Evolutionary conservation across 2,329 filamentous ascomycete species (phyloP).

Genomic region (Neofusicoccum parvum): DNA sequence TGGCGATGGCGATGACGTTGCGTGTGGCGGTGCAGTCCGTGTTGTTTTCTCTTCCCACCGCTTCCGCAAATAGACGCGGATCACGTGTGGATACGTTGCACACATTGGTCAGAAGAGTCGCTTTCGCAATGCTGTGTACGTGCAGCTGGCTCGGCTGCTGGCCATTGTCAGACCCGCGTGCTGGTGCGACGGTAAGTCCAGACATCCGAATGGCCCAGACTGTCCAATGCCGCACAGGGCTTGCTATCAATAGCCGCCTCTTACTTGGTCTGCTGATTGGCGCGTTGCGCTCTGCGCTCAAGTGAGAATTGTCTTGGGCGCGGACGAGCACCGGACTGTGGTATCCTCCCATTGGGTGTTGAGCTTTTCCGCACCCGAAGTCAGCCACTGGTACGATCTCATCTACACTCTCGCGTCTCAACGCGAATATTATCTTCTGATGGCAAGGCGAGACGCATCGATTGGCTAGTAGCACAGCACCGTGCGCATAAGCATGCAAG

Average conservation of each 20-base stretch:
- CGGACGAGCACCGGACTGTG: neutral
- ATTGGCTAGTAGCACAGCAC: neutral
- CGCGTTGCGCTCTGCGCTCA: neutral
- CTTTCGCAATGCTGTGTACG: slow-evolving; percentile 1
- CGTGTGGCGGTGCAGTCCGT: slow-evolving; percentile 9
- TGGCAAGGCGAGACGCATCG: neutral
- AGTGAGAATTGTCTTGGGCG: neutral
- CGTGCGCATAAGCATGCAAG: neutral
- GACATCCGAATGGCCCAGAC: slow-evolving; percentile 3
- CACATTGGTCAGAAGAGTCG: slow-evolving; percentile 10
- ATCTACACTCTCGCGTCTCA: neutral
- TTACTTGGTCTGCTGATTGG: slow-evolving; percentile 1
- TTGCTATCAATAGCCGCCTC: slow-evolving; percentile 12
- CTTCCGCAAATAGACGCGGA: neutral
- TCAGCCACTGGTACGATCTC: neutral
- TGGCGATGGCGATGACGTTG: slow-evolving; percentile 1
- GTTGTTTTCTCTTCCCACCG: neutral
- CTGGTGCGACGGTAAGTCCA: neutral
- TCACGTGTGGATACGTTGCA: slow-evolving; percentile 9
- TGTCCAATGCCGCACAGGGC: neutral
- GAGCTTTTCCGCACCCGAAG: neutral
- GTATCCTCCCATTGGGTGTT: slow-evolving; percentile 1
- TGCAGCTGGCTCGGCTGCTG: neutral
- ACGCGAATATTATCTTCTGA: neutral
- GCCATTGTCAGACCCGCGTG: slow-evolving; percentile 18